Base-by-base conservation (phyloP, 202 grass and related monocot genomes). In the Bolboschoenoplectus hybrid region DNA sequence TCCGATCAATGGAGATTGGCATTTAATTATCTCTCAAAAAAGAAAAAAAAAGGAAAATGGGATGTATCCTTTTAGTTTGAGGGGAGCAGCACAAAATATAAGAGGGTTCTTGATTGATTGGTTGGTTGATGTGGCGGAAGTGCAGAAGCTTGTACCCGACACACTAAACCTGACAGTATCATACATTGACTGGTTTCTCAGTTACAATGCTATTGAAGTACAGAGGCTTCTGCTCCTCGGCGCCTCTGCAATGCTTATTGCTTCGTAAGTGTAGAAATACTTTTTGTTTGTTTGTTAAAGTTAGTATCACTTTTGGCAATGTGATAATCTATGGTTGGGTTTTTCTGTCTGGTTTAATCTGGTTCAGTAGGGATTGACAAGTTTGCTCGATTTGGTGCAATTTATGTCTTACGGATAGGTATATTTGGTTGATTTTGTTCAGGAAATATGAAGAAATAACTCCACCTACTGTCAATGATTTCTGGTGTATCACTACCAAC, bases 361-460 rank as follows among this genome's bases (percentile, higher is more conserved):
- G 39, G 0, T 64, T 26, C 19, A 63, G 1, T 26, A 17, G 26
- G 7, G 7, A 9, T 51, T 34, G 20, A 34, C 60, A n/a, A 63
- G n/a, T 9, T 63, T 26, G 53, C 13, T 13, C 8, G 3, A 56
- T 56, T 74, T 52, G 13, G 77, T 81, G 53, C 41, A 44, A 64
- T 34, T 16, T 62, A 17, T 63, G 61, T 50, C 32, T 72, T 68
- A 16, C 16, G 72, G 62, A 56, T 61, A 3, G 41, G 5, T 81
- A 43, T 63, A 2, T 81, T 7, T 41, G 40, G 39, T 51, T 68
- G 86, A 1, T 3, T 36, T 67, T 60, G 0, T 11, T 85, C 87
- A 97, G 94, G 75, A 97, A 92, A 87, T 97, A 94, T 17, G 92
- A 94, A 87, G 92, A 97, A 85, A 94, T 92, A n/a, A 91, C 12